A percentile compares a stretch with the other conserved stretches of the same genome.
Conservation (phyloP, 2,329 filamentous ascomycete species). For the Eutypa lata region DNA sequence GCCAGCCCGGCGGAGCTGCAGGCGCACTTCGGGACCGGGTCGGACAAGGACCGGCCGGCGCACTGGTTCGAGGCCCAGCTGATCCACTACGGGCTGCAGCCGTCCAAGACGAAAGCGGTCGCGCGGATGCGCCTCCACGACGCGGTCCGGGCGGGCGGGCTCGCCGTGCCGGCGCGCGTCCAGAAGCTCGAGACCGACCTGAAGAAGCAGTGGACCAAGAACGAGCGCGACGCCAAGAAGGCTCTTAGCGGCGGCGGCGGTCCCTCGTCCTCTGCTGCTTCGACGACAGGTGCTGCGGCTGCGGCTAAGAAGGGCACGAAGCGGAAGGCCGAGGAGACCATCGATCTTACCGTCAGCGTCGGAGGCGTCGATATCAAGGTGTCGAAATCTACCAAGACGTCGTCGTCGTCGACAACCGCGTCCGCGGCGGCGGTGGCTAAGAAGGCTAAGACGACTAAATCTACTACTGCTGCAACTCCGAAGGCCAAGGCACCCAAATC, state of each 20-base stretch:
- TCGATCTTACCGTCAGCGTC: conserved; percentile 22
- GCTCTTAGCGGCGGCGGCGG: conserved; percentile 6
- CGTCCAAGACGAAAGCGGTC: conserved; percentile 54
- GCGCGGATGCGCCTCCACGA: conserved; percentile 59
- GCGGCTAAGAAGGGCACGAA: conserved; percentile 21
- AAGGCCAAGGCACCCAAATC: conserved; percentile 11
- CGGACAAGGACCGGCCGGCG: conserved; percentile 46
- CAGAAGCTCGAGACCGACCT: conserved; percentile 48
- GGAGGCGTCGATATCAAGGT: conserved; percentile 26
- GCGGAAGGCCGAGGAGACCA: conserved; percentile 23
- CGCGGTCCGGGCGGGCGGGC: conserved; percentile 44
- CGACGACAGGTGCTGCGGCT: background rate
- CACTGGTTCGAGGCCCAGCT: conserved; percentile 64
- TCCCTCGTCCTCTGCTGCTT: background rate
- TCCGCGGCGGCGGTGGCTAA: conserved; percentile 11
- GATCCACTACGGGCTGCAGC: conserved; percentile 57
- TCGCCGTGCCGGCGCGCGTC: conserved; percentile 49
- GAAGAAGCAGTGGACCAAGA: conserved; percentile 55
- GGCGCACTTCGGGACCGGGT: conserved; percentile 40
- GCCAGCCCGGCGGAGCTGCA: conserved; percentile 42
- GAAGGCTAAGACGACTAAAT: conserved; percentile 22
- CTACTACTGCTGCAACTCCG: conserved; percentile 6
- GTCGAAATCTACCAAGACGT: conserved; percentile 2
- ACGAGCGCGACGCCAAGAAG: conserved; percentile 47
- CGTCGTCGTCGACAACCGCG: background rate